Base-by-base conservation (phyloP, 2,329 filamentous ascomycete species). In the Harringtonia lauricola region DNA sequence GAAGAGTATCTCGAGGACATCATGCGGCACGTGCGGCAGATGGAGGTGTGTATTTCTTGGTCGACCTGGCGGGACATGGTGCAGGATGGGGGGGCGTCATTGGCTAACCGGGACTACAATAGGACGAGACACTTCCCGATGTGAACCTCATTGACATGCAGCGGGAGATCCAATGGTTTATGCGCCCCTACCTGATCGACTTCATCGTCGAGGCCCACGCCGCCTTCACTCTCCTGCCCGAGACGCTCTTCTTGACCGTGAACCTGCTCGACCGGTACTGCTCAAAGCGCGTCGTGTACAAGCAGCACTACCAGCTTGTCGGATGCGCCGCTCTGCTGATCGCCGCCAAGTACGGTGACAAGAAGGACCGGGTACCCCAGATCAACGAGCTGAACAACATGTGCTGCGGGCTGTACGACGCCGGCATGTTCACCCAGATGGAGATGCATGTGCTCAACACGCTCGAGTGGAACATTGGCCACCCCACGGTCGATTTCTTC, bases 381-480 rank as follows among this genome's bases (percentile, higher is more conserved):
- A 94, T 98, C 60, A 81, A 87, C 60, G 92, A 98, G 63, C 73
- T 98, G 52, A 95, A 95, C 74, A 94, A 90, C 54, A 96, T 98
- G 92, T 98, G 92, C 75, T 96, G 92, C 67, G 89, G 86, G 31
- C 76, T 96, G 33, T 98, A 98, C 66, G 92, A 98, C 57, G 88
- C 95, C 40, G 90, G 95, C 67, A 98, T 98, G 92, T 98, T 98
- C 68, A 90, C 89, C 12, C 92, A 98, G 65, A 98, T 98, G 92
- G 92, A 98, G 69, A 96, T 94, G 89, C 92, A 98, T 63, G 90
- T 98, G 31, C 76, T 98, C 55, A 94, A 95, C 67, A 98, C 92
- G 2, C 76, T 98, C 47, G 87, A 94, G 61, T 98, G 92, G 92
- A 80, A 83, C 53, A 85, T 98, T 53, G 92, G 92, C 44, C 90